These are phyloP conservation scores for Straminergon stramineum DNA, from an alignment of 225 moss, liverwort and hornwort species.

Conservation along the genomic window DNA sequence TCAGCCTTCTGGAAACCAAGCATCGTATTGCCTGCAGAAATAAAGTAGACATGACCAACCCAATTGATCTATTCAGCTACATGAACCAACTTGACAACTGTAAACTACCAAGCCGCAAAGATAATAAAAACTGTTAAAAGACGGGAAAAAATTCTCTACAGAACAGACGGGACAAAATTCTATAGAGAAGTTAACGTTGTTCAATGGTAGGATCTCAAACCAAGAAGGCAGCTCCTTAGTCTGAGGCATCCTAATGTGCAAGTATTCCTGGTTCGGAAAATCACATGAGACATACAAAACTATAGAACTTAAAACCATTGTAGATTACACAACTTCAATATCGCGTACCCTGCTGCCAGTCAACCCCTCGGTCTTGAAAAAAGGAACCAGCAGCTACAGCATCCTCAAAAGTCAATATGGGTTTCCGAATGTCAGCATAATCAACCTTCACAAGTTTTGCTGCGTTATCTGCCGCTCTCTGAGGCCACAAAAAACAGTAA, in stretches of 20 bases:
- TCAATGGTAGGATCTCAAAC: not conserved
- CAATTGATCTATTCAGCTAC: not conserved
- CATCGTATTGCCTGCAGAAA: constrained; percentile 42
- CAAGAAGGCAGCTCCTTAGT: not conserved
- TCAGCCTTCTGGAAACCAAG: constrained; percentile 55
- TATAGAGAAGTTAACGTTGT: not conserved
- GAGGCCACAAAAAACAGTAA: not conserved
- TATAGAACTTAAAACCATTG: not conserved
- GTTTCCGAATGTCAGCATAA: constrained; percentile 45
- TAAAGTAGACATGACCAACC: not conserved
- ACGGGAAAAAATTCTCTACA: not conserved
- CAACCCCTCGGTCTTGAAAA: constrained; percentile 32
- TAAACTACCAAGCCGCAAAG: not conserved
- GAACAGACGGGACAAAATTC: not conserved
- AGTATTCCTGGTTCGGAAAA: not conserved
- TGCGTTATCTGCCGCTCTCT: constrained; percentile 67
- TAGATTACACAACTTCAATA: not conserved
- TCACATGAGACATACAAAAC: not conserved
- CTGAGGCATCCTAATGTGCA: not conserved
- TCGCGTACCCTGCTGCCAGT: constrained; percentile 22
- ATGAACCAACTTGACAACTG: not conserved
- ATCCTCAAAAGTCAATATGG: constrained; percentile 74
- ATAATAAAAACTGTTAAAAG: not conserved
- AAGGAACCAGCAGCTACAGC: constrained; percentile 60
- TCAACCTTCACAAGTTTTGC: constrained; percentile 61